These are phyloP conservation scores for Kwoniella sp. DNA, from an alignment of 768 basidiomycete species.

Conservation along the genomic window DNA sequence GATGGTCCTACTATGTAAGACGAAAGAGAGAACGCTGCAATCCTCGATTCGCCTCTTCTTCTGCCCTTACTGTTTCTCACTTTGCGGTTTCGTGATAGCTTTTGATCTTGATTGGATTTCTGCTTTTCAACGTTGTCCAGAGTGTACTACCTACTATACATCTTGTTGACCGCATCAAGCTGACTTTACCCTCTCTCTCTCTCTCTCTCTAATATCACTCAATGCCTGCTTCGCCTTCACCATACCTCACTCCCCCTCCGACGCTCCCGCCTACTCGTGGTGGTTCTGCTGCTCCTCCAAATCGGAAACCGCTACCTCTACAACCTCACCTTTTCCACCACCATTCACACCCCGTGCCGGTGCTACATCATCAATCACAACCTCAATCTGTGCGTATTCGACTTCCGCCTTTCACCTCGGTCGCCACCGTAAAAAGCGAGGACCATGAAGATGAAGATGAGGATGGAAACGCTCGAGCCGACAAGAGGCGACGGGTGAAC, in stretches of 20 bases:
- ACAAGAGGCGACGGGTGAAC: slow-evolving; percentile 28
- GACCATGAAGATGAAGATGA: slow-evolving; percentile 13
- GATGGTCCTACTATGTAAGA: neutral
- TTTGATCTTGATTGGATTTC: too few relatives aligned
- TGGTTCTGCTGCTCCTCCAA: neutral
- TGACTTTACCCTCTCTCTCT: slow-evolving; percentile 2
- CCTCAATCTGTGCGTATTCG: slow-evolving; percentile 5
- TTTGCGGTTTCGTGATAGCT: neutral
- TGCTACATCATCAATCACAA: neutral
- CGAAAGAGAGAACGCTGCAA: neutral
- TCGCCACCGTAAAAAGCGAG: slow-evolving; percentile 2
- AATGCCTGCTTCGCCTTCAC: slow-evolving; percentile 13
- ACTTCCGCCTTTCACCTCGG: neutral
- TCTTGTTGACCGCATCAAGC: neutral
- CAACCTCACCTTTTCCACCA: slow-evolving; percentile 1
- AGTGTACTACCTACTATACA: too few relatives aligned
- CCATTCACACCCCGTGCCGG: neutral
- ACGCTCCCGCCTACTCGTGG: slow-evolving; percentile 29
- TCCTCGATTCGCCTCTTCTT: neutral
- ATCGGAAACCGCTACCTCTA: slow-evolving; percentile 6
- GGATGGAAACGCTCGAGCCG: slow-evolving; percentile 17
- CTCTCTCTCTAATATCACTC: slow-evolving; percentile 2
- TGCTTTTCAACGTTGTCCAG: too few relatives aligned
- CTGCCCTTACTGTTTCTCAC: neutral
- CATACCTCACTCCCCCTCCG: slow-evolving; percentile 44